Conservation (phyloP, 1,139 yeast species). For the Cylindricascospora bacillispora region DNA sequence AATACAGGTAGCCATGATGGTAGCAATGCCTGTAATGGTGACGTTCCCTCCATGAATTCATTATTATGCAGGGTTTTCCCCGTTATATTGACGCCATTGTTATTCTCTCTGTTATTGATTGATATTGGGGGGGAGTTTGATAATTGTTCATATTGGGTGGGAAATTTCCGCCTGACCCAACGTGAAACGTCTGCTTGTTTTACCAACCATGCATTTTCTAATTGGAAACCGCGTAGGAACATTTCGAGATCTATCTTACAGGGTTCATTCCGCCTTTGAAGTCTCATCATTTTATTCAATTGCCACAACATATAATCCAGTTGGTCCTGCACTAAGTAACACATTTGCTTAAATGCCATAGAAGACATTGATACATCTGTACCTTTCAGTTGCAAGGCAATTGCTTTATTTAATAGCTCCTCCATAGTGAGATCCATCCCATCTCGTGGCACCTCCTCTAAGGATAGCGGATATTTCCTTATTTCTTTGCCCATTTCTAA, state of each 20-base stretch:
- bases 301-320: slow-evolving; percentile 36
- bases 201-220: slow-evolving; percentile 37
- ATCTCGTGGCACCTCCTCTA: background rate
- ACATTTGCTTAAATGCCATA: slow-evolving; percentile 36
- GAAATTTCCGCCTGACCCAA: no score
- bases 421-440: slow-evolving; percentile 10
- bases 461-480: no score
- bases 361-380: slow-evolving; percentile 25
- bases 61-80: no score
- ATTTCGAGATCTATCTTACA: slow-evolving; percentile 45
- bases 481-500: no score
- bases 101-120: slow-evolving; percentile 12
- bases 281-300: slow-evolving; percentile 42
- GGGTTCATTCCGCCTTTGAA: slow-evolving; percentile 58
- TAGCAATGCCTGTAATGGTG: slow-evolving; percentile 30
- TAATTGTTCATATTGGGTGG: no score
- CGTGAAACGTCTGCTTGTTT: no score
- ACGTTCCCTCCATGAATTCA: background rate
- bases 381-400: slow-evolving; percentile 28
- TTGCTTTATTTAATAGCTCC: slow-evolving; percentile 17
- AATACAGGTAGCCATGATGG: slow-evolving; percentile 73
- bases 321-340: slow-evolving; percentile 38
- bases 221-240: slow-evolving; percentile 33
- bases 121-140: slow-evolving; percentile 19
- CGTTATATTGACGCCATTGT: background rate